phyloP scores from a whole-genome alignment of 768 basidiomycete species.

The Amanita rimosa region DNA sequence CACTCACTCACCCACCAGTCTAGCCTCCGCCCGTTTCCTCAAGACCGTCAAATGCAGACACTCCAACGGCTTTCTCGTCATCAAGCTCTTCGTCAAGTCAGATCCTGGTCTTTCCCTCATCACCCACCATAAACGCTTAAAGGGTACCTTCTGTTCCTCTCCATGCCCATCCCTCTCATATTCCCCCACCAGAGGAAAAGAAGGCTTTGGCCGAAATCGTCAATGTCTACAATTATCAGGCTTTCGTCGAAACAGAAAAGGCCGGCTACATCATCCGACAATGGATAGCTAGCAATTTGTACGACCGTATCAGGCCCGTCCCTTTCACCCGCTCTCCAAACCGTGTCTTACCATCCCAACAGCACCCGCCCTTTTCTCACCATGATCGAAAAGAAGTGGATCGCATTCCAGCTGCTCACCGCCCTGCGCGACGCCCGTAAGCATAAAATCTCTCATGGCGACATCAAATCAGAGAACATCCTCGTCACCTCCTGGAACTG shows the following conservation, averaged over 20 bases:
- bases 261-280: conserved; percentile 93
- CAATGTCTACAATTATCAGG: conserved; percentile 83
- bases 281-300: conserved; percentile 89
- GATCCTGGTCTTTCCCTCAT: conserved; percentile 75
- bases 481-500: conserved; percentile 95
- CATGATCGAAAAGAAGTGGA: conserved; percentile 94
- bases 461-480: conserved; percentile 84
- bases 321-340: neutral
- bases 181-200: conserved; percentile 54
- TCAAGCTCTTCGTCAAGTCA: conserved; percentile 95
- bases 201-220: conserved; percentile 76
- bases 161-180: conserved; percentile 2
- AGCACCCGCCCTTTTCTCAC: conserved; percentile 95
- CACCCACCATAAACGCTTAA: conserved; percentile 66
- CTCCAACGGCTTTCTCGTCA: conserved; percentile 69
- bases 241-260: conserved; percentile 89
- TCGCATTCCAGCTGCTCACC: conserved; percentile 84
- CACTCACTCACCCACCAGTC: conserved; percentile 6
- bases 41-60: conserved; percentile 89
- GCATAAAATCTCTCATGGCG: conserved; percentile 89
- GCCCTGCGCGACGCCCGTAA: conserved; percentile 76
- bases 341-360: conserved; percentile 2
- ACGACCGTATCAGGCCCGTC: conserved; percentile 90
- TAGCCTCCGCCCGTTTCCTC: conserved; percentile 23
- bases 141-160: conserved; percentile 35